These are phyloP conservation scores for Entophlyctis helioformis DNA, from an alignment of 192 early-diverging fungal genomes.

Conservation along the genomic window DNA sequence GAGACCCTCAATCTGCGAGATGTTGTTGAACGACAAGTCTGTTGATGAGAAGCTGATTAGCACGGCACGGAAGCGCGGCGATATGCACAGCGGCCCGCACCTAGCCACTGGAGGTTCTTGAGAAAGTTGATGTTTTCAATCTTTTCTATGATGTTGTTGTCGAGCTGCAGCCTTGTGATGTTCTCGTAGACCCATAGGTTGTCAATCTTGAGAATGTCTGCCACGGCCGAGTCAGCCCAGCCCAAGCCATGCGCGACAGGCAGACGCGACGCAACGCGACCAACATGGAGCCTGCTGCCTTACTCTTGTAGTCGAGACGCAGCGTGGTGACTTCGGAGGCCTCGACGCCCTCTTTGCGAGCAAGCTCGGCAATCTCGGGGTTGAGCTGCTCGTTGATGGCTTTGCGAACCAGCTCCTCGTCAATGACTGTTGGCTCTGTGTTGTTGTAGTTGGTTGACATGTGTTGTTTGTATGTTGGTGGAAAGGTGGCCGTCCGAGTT, in stretches of 20 bases:
- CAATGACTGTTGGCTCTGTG: conserved; percentile 51
- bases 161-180: conserved; percentile 49
- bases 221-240: neutral
- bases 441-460: conserved; percentile 35
- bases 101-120: conserved; percentile 47
- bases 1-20: conserved; percentile 46
- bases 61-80: neutral
- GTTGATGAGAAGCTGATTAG: conserved; percentile 1
- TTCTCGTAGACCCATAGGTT: conserved; percentile 50
- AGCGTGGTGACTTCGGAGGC: conserved; percentile 28
- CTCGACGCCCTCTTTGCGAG: conserved; percentile 45
- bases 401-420: conserved; percentile 45
- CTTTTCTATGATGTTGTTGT: conserved; percentile 58
- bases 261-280: too few relatives aligned
- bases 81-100: conserved; percentile 8
- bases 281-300: too few relatives aligned
- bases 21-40: conserved; percentile 58
- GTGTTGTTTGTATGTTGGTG: too few relatives aligned
- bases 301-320: conserved; percentile 55
- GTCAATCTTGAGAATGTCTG: conserved; percentile 56
- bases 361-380: conserved; percentile 47
- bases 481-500: too few relatives aligned
- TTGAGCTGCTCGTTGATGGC: conserved; percentile 44
- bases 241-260: too few relatives aligned
- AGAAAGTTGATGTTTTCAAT: conserved; percentile 50